A percentile compares a stretch with the other conserved stretches of the same genome.
phyloP scores from a whole-genome alignment of 768 basidiomycete species.

The Serendipita sp. region DNA sequence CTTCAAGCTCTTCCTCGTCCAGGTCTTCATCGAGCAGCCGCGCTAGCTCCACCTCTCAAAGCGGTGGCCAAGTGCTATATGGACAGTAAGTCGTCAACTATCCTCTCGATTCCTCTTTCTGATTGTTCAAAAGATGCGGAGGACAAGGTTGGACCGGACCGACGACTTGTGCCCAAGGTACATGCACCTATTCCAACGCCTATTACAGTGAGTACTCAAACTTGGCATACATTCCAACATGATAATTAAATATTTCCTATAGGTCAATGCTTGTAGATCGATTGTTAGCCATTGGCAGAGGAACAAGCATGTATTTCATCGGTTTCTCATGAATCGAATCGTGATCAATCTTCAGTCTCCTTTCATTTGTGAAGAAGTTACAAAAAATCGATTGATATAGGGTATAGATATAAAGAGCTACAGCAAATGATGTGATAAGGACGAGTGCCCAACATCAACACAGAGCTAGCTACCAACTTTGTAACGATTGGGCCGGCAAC shows the following conservation, averaged over 20 bases:
- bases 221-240: neutral
- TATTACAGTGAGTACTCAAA: conserved; percentile 6
- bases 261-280: neutral
- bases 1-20: conserved; percentile 1
- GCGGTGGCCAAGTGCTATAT: neutral
- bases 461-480: neutral
- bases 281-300: neutral
- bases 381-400: neutral
- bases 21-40: neutral
- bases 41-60: neutral
- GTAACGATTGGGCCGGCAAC: neutral
- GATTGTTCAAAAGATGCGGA: neutral
- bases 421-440: neutral
- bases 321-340: neutral
- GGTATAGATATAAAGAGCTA: neutral
- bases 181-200: conserved; percentile 7
- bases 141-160: conserved; percentile 6
- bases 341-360: neutral
- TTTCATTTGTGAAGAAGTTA: neutral
- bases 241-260: neutral
- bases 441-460: neutral
- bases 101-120: neutral
- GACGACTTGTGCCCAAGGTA: conserved; percentile 9
- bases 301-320: neutral
- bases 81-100: neutral